These are phyloP conservation scores for Zygosaccharomyces gambellarensis DNA, from an alignment of 805 yeast species.

Conservation along the genomic window DNA sequence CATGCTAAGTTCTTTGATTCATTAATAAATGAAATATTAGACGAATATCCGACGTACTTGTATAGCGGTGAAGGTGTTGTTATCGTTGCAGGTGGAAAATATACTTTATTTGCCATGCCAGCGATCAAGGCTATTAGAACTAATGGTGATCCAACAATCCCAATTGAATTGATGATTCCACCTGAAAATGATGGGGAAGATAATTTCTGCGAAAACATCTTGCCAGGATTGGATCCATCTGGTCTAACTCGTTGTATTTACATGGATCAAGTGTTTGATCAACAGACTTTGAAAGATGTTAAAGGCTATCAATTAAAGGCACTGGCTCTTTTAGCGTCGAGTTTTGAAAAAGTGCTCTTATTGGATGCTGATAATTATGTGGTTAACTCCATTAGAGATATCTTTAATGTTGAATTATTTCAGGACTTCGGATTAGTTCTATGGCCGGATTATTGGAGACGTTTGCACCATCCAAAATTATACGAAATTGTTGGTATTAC, in stretches of 20 bases:
- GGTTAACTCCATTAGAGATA: conserved; percentile 53
- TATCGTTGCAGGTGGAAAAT: conserved; percentile 74
- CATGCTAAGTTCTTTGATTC: conserved; percentile 13
- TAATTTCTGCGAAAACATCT: conserved; percentile 53
- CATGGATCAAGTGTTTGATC: conserved; percentile 51
- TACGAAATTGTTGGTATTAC: conserved; percentile 62
- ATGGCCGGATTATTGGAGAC: conserved; percentile 90
- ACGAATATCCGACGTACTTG: conserved; percentile 9
- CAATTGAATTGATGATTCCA: conserved; percentile 73
- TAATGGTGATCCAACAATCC: conserved; percentile 56
- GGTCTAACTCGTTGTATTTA: conserved; percentile 55
- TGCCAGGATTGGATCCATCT: conserved; percentile 46
- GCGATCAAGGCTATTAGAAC: conserved; percentile 59
- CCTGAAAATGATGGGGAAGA: conserved; percentile 56
- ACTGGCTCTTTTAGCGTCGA: conserved; percentile 64
- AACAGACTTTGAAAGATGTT: conserved; percentile 43
- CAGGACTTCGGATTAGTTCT: conserved; percentile 45
- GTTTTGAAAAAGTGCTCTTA: conserved; percentile 65
- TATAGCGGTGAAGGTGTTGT: conserved; percentile 42
- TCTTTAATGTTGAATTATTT: conserved; percentile 58
- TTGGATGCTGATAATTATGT: conserved; percentile 78
- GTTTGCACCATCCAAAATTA: conserved; percentile 70
- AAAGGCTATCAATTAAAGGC: conserved; percentile 65
- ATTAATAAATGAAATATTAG: conserved; percentile 8
- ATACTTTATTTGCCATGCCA: conserved; percentile 62